Evolutionary conservation across 108 stramenopile species (phyloP).

Genomic region (Discostella stelligeroides): DNA sequence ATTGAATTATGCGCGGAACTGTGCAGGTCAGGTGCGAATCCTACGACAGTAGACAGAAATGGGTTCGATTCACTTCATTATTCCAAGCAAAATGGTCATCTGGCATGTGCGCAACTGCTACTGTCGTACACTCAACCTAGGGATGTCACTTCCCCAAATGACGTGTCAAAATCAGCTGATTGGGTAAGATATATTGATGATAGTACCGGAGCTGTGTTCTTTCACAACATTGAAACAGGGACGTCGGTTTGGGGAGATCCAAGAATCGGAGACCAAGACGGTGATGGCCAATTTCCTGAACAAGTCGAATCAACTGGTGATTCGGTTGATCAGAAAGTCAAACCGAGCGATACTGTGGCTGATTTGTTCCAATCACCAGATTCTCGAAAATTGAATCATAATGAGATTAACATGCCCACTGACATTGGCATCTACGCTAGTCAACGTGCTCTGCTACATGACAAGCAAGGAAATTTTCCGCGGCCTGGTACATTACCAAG

Average conservation of each 20-base stretch:
- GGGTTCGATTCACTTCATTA: constrained; percentile 55
- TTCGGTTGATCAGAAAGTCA: not conserved
- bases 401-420: not conserved
- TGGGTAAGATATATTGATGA: constrained; percentile 51
- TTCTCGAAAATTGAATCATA: not conserved
- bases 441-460: not conserved
- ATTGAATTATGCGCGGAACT: constrained; percentile 44
- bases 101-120: constrained; percentile 38
- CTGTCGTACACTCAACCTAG: constrained; percentile 17
- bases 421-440: not conserved
- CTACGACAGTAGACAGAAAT: constrained; percentile 44
- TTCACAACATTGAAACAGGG: constrained; percentile 48
- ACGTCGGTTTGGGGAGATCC: constrained; percentile 54
- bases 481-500: not conserved
- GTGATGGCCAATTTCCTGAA: not conserved
- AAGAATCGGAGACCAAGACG: not conserved
- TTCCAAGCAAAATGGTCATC: constrained; percentile 34
- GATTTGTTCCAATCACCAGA: not conserved
- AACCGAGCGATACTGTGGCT: not conserved
- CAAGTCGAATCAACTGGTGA: constrained; percentile 9
- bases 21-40: constrained; percentile 50
- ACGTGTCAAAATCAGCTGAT: constrained; percentile 7
- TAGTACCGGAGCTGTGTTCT: constrained; percentile 43
- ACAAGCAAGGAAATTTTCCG: not conserved
- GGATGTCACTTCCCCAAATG: constrained; percentile 1